A percentile compares a stretch with the other conserved stretches of the same genome.
Evolutionary conservation across 495 filamentous ascomycete genomes (phyloP).

Genomic region (Daldinia caldariorum): DNA sequence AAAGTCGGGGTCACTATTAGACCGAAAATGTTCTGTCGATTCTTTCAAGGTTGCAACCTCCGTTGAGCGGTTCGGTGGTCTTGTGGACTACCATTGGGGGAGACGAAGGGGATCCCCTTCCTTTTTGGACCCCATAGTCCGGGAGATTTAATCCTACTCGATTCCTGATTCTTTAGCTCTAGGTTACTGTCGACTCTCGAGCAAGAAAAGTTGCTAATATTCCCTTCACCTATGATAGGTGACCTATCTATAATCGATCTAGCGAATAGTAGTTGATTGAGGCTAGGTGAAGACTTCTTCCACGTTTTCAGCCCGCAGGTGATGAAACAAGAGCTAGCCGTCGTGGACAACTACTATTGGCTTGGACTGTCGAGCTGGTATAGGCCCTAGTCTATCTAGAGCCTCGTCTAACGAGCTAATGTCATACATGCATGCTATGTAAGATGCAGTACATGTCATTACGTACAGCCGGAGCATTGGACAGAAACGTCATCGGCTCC

Average conservation of each 20-base stretch:
- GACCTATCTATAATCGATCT: conserved; percentile 25
- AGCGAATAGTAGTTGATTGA: conserved; percentile 23
- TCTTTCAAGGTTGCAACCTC: no score
- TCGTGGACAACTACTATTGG: conserved; percentile 39
- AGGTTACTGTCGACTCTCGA: conserved; percentile 13
- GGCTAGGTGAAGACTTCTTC: conserved; percentile 9
- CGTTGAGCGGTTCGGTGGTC: conserved; percentile 22
- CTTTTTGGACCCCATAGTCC: conserved; percentile 30
- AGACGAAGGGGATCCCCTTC: conserved; percentile 5
- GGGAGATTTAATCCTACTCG: conserved; percentile 35
- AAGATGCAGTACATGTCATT: background rate
- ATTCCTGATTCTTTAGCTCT: conserved; percentile 29
- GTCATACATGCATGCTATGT: background rate
- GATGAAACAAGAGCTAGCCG: conserved; percentile 31
- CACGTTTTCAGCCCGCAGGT: conserved; percentile 33
- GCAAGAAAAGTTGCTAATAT: conserved; percentile 32
- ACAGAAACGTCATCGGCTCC: conserved; percentile 14
- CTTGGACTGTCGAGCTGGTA: conserved; percentile 5
- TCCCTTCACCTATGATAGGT: no score
- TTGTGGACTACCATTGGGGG: conserved; percentile 23
- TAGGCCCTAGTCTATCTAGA: conserved; percentile 16
- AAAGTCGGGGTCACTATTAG: no score
- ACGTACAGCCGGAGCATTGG: background rate
- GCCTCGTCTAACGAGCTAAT: conserved; percentile 15
- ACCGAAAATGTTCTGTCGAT: no score